Conservation (phyloP, 371 early-diverging fungal species). For the Mucor irregularis region DNA sequence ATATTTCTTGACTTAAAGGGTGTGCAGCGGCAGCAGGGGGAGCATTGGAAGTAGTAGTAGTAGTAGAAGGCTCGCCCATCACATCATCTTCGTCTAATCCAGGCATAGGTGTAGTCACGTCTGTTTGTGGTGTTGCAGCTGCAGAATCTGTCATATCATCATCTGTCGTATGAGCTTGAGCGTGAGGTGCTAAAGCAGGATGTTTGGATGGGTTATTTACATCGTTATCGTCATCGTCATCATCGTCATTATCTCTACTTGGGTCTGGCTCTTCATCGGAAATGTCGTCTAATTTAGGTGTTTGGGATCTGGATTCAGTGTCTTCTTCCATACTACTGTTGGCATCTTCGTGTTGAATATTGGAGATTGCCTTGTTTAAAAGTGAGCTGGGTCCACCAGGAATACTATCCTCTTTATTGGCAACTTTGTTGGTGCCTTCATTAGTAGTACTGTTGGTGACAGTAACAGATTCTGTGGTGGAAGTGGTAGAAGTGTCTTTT, state of each 20-base stretch:
- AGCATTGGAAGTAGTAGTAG: too few species aligned
- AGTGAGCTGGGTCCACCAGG: conserved; percentile 23
- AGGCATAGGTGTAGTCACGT: conserved; percentile 18
- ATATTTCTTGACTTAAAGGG: conserved; percentile 15
- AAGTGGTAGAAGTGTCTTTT: too few species aligned
- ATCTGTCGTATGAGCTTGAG: conserved; percentile 33
- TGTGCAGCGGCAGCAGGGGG: not conserved
- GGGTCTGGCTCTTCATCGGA: conserved; percentile 41
- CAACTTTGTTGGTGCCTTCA: too few species aligned
- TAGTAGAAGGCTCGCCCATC: conserved; percentile 1
- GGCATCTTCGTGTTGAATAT: conserved; percentile 15
- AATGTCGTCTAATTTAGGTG: conserved; percentile 49
- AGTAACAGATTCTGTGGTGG: too few species aligned
- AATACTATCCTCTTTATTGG: not conserved
- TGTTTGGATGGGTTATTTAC: conserved; percentile 43
- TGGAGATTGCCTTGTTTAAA: conserved; percentile 14
- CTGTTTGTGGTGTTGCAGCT: conserved; percentile 23
- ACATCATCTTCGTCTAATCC: conserved; percentile 16
- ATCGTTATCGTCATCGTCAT: conserved; percentile 31
- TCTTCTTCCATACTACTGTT: conserved; percentile 21
- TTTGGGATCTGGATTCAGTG: conserved; percentile 37
- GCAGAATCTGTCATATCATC: conserved; percentile 33
- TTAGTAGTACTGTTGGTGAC: too few species aligned
- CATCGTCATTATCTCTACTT: conserved; percentile 28
- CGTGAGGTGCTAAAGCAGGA: conserved; percentile 48